Base-by-base conservation (phyloP, 768 basidiomycete genomes). In the Suillus paluster region DNA sequence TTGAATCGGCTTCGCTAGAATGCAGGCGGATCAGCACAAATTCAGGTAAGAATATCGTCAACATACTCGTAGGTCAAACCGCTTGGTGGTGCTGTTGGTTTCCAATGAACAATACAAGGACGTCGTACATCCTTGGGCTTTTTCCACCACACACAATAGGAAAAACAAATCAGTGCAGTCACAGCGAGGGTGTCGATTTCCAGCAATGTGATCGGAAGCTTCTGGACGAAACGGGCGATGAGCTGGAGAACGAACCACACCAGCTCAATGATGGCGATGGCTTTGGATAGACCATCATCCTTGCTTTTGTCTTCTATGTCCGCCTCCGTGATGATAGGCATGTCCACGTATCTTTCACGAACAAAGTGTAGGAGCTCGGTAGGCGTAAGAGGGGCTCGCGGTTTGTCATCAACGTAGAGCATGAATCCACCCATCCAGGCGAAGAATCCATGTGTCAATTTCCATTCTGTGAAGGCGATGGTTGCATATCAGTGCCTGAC, bases 121-220 rank as follows among this genome's bases (percentile, higher is more conserved):
- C 60, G 62, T 10, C 62, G 62, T 0, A 79, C 74, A 57, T 76
- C 74, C 12, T 74, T 68, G 2, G 79, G 80, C 65, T 81, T 81
- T 21, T 71, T 38, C 78, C 75, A 79, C 79, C 80, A 80, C 1
- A 77, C 57, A 0, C 57, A 36, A 60, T 77, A 80, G 17, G 70
- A 71, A 21, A 70, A 61, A 11, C 70, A 62, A 34, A 73, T 78
- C 33, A 79, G 64, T 2, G 68, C 46, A 1, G 70, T 71, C 50
- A 75, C 76, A 0, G 73, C 78, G 33, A 79, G 33, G 3, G 79
- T 80, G 4, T 73, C 64, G 19, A 80, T 61, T 63, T 80, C 77
- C 14, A 80, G 68, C 33, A 76, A 68, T 8, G 75, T 77, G 9
- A 78, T 50, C 1, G 73, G 67, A 15, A 80, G 67, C 12, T 58